Evolutionary conservation across 2,329 filamentous ascomycete species (phyloP), one percentile per base, ranked within the genome.

Genomic region (Penicillium sp.): DNA sequence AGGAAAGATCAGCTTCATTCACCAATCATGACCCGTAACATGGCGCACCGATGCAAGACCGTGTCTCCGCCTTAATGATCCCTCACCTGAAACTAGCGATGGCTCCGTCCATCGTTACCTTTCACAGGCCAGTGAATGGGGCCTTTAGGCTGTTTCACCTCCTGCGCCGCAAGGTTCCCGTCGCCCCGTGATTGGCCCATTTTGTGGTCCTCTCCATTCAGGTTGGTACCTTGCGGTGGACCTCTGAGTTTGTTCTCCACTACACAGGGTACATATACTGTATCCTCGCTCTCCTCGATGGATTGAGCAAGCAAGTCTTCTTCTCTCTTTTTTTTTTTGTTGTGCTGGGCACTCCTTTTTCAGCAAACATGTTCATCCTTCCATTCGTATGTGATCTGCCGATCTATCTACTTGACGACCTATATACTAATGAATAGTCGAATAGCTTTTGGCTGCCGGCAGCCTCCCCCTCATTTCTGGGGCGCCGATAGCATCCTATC

Each of bases 381-480:
- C 57, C 61, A 52, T 55, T 61, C 52, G 48, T 50, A 50, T 13
- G 47, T 49, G 24, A 33, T 37, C 35, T 3, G 9, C 16, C 26
- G 8, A 35, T 27, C 16, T 45, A 16, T 21, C 9, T 21, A 19
- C 7, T 3, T 21, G 4, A 26, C 11, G 27, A 26, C 22, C 11
- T 43, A 44, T 44, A 53, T 44, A 53, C 56, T 59, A 44, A 59
- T 45, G 16, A 16, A 10, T 13, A 35, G 9, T 14, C 19, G 10
- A 19, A 39, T 8, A 66, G 64, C 55, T 69, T 53, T 48, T 69
- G 63, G 68, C 68, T 70, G 68, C 68, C 65, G 68, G 68, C 68
- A 70, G 68, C 63, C 66, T 70, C 54, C 53, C 66, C 63, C 60
- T 68, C 60, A 65, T 68, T 68, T 62, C 55, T 54, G 65, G 64